Conservation (phyloP, 192 early-diverging fungal genomes). For the Coemansia sp. region DNA sequence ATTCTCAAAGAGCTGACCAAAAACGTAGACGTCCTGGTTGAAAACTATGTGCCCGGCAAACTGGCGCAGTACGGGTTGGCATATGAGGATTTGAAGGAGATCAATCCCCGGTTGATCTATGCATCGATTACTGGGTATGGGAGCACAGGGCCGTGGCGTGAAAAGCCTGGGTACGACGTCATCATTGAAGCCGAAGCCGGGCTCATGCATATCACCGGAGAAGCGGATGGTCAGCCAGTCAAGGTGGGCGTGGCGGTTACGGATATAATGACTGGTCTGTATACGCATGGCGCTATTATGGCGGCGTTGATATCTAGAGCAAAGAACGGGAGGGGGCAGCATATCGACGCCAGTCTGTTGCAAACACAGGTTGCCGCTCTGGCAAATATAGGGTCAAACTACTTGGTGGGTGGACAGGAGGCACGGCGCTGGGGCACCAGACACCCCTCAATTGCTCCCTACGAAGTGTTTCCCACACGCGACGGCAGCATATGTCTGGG, state of each 20-base stretch:
- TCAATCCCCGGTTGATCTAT: constrained; percentile 84
- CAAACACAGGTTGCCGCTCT: constrained; percentile 84
- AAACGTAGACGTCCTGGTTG: constrained; percentile 77
- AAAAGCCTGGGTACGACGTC: constrained; percentile 86
- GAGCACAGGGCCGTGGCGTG: constrained; percentile 75
- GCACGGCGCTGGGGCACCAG: constrained; percentile 81
- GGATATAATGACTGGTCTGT: constrained; percentile 74
- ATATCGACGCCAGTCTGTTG: constrained; percentile 83
- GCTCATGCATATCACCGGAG: constrained; percentile 95
- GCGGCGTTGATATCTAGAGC: constrained; percentile 74
- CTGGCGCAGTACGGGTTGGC: constrained; percentile 71
- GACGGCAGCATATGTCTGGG: constrained; percentile 86
- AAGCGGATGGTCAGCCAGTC: constrained; percentile 74
- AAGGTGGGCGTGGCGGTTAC: constrained; percentile 98
- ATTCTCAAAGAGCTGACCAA: constrained; percentile 67
- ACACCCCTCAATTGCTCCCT: constrained; percentile 91
- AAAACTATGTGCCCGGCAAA: constrained; percentile 91
- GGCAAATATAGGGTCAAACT: constrained; percentile 87
- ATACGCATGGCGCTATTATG: constrained; percentile 87
- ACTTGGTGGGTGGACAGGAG: constrained; percentile 78
- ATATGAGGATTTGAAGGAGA: constrained; percentile 59
- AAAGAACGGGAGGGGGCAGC: constrained; percentile 68
- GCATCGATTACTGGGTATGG: constrained; percentile 86
- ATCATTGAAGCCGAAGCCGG: constrained; percentile 88
- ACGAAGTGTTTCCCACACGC: constrained; percentile 75